Evolutionary conservation across 176 grass and related monocot species (phyloP), one percentile per base, ranked within the genome.

Genomic region (Eremochloa ophiuroides): DNA sequence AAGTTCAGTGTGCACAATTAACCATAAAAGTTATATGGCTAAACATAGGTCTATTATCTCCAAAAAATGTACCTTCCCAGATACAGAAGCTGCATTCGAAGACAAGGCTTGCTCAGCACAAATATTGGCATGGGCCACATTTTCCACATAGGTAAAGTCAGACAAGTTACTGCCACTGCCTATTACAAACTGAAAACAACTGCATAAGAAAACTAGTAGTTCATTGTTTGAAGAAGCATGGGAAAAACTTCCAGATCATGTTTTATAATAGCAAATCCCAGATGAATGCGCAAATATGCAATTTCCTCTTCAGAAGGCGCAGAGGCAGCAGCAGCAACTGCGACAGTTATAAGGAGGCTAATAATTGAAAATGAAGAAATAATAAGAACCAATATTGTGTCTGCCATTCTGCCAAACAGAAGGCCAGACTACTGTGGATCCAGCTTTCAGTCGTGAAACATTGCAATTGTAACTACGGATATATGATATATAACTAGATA

Each of bases 121-220:
- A 77, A 94, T 84, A 60, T 91, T 94, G 39, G 89, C 84, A 66
- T 91, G 89, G 42, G 58, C 89, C 77, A 91, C 92, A 87, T 94
- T 94, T 67, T 94, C 87, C 73, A 94, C 88, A 7, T 89, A 94
- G 12, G 89, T 91, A 58, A 91, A 89, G 48, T 94, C 92, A 41
- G 81, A 94, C 73, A 84, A 73, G 68, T 89, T 94, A 82, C 71
- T 18, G 22, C 89, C 92, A 80, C 44, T 76, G 66, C 89, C 92
- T 85, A 94, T 69, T 76, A 89, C 78, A 82, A 94, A 91, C 89
- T 91, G 89, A 89, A 91, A 61, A 85, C 4, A 72, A 81, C 12
- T 8, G 38, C 13, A 62, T 84, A 65, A 80, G 70, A 77, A 81
- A 77, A 30, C 15, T 84, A 72, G 55, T 53, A 80, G 35, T 78